These are phyloP conservation scores for Colletotrichum sp. DNA, from an alignment of 2,329 filamentous ascomycete genomes.

Conservation along the genomic window DNA sequence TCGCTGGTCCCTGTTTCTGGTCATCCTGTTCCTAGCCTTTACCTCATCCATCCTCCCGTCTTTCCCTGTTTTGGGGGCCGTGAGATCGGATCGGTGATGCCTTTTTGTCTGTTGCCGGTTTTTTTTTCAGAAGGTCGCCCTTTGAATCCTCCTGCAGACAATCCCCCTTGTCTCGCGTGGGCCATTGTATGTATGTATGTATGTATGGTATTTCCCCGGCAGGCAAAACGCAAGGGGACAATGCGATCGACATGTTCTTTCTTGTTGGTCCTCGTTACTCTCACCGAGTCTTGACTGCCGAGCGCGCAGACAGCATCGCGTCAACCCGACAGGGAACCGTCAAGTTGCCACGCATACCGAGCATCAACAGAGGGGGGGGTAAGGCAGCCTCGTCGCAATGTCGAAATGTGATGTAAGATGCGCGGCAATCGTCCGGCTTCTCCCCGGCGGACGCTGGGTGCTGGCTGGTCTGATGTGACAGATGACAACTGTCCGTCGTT, in stretches of 20 bases:
- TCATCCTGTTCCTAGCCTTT: neutral
- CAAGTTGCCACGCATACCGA: neutral
- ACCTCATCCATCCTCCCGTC: neutral
- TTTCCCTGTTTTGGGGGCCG: neutral
- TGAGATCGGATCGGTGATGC: conserved; percentile 1
- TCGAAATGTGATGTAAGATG: conserved; percentile 7
- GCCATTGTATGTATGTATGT: neutral
- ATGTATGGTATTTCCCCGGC: neutral
- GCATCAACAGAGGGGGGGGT: neutral
- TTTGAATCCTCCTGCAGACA: neutral
- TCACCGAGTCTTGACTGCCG: neutral
- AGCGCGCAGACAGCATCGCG: neutral
- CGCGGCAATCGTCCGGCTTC: conserved; percentile 2
- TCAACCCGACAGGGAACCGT: neutral
- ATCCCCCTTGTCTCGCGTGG: neutral
- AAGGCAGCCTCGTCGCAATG: neutral
- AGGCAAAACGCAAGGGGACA: neutral
- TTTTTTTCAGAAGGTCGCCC: too few relatives aligned
- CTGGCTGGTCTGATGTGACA: neutral
- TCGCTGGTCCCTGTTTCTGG: neutral
- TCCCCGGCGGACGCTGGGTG: neutral
- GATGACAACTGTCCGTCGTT: neutral
- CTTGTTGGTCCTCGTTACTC: neutral
- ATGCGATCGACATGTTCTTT: neutral
- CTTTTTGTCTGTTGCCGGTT: neutral